These are phyloP conservation scores for Fusarium marasasianum DNA, from an alignment of 2,329 filamentous ascomycete species.

Conservation along the genomic window DNA sequence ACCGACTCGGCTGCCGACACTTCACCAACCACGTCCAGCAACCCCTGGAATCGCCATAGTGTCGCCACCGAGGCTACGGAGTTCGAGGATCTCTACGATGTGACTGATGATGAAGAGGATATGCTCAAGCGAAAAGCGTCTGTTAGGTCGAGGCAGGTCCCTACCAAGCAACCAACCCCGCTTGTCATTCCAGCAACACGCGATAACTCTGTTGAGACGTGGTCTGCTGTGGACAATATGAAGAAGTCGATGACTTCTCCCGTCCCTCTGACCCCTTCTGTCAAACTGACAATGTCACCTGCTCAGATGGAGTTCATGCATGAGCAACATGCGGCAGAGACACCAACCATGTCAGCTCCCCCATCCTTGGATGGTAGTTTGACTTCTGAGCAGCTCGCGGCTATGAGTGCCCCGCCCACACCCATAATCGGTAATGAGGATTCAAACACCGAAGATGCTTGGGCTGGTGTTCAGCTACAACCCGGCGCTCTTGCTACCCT, in stretches of 20 bases:
- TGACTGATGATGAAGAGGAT: constrained; percentile 78
- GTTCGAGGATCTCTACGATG: constrained; percentile 88
- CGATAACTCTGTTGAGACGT: constrained; percentile 49
- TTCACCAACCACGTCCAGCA: constrained; percentile 65
- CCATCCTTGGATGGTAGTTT: constrained; percentile 91
- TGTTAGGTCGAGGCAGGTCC: constrained; percentile 54
- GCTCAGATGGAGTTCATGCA: constrained; percentile 77
- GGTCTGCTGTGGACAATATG: constrained; percentile 56
- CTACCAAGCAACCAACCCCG: constrained; percentile 51
- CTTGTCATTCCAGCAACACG: constrained; percentile 62
- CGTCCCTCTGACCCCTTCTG: constrained; percentile 70
- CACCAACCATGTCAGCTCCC: constrained; percentile 80
- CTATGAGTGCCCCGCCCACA: constrained; percentile 84
- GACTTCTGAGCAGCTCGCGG: constrained; percentile 86
- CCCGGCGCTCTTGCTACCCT: constrained; percentile 83
- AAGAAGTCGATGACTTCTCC: constrained; percentile 63
- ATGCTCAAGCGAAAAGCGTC: constrained; percentile 42
- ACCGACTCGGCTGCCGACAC: constrained; percentile 62
- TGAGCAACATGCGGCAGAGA: constrained; percentile 66
- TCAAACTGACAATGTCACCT: constrained; percentile 79
- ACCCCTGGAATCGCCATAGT: constrained; percentile 71
- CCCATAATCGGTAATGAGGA: constrained; percentile 73
- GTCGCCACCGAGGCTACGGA: constrained; percentile 73
- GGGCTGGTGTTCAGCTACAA: constrained; percentile 80
- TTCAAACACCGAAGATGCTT: constrained; percentile 66